phyloP scores from a whole-genome alignment of 1,284 basidiomycete species.

The Naganishia sp. region DNA sequence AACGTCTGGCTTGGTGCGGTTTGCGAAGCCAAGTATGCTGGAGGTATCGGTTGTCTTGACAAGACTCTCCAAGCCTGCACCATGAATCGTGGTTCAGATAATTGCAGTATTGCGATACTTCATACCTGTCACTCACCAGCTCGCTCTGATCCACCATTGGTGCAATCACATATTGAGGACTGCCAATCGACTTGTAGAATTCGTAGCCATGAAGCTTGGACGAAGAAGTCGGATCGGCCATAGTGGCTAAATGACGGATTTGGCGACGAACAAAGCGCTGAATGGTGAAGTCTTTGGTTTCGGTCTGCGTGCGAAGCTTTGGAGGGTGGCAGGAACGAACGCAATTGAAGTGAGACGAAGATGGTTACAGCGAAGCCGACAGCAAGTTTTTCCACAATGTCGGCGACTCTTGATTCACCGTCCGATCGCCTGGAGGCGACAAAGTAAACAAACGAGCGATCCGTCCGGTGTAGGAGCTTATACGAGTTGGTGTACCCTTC shows the following conservation, averaged over 20 bases:
- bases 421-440: conserved; percentile 20
- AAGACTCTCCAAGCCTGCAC: conserved; percentile 82
- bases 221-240: conserved; percentile 29
- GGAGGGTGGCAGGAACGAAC: neutral
- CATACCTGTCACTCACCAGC: conserved; percentile 62
- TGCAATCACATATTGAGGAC: conserved; percentile 84
- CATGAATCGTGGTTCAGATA: neutral
- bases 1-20: conserved; percentile 4
- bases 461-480: no score
- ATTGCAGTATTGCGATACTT: neutral
- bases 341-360: neutral
- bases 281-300: neutral
- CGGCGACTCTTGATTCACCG: neutral
- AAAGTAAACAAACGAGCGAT: conserved; percentile 21
- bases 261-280: neutral
- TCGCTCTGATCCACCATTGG: conserved; percentile 99
- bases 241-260: conserved; percentile 24
- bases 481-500: no score
- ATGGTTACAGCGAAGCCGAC: neutral
- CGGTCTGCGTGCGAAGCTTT: neutral
- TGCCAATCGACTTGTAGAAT: conserved; percentile 78
- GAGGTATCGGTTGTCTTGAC: conserved; percentile 74
- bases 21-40: conserved; percentile 8
- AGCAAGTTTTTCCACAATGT: conserved; percentile 1
- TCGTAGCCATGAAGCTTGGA: conserved; percentile 74